Percentiles rank a stretch among this genome's conserved stretches.
Conservation (phyloP, 129 eudicot species). For the Arctium lappa region DNA sequence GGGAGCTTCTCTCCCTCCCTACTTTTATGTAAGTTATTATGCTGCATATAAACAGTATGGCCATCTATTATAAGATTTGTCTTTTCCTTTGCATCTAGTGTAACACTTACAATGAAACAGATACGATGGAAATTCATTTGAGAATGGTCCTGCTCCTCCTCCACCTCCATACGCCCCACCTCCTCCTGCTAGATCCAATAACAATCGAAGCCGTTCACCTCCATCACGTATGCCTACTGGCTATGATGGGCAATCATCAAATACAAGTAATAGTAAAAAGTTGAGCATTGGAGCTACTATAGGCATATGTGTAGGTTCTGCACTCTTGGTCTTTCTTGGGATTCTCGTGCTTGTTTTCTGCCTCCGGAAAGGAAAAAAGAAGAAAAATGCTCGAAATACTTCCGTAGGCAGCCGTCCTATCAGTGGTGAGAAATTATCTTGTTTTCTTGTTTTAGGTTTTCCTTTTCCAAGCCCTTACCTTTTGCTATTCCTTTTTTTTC, state of each 20-base stretch:
- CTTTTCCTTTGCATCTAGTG: background rate
- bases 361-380: conserved; percentile 49
- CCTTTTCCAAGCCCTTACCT: background rate
- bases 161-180: conserved; percentile 91
- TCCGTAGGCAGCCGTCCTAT: conserved; percentile 50
- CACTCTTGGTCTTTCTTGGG: conserved; percentile 37
- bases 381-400: conserved; percentile 35
- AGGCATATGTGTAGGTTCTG: conserved; percentile 73
- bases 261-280: conserved; percentile 33
- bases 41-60: background rate
- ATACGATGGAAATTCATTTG: conserved; percentile 77
- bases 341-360: conserved; percentile 54
- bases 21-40: conserved; percentile 58
- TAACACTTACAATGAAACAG: conserved; percentile 36
- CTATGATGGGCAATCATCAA: conserved; percentile 35
- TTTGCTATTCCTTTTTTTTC: background rate
- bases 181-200: conserved; percentile 78
- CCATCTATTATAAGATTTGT: background rate
- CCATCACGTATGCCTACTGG: conserved; percentile 43
- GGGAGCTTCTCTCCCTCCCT: conserved; percentile 69
- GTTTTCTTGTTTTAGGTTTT: background rate
- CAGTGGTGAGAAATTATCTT: conserved; percentile 52
- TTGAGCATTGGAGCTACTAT: conserved; percentile 55
- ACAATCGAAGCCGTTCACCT: conserved; percentile 37
- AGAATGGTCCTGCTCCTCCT: conserved; percentile 95